Evolutionary conservation across 345 rosid species (phyloP).

Genomic region (Acer negundo): DNA sequence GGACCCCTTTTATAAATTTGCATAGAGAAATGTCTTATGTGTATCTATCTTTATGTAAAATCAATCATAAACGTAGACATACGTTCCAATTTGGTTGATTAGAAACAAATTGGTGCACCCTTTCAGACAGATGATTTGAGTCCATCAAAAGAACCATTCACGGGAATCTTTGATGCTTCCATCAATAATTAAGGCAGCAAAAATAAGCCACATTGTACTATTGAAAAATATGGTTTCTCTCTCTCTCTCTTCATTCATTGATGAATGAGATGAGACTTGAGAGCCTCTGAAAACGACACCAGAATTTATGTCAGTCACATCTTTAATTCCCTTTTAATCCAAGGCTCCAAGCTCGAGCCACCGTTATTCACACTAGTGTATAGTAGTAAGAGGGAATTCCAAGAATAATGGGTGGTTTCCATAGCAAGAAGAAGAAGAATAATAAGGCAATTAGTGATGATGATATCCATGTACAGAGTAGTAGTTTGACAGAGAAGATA

Average conservation of each 20-base stretch:
- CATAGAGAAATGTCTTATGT: constrained; percentile 6
- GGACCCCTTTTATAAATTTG: not conserved
- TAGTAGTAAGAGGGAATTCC: not conserved
- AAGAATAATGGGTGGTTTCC: constrained; percentile 44
- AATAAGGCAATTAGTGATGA: not conserved
- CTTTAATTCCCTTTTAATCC: constrained; percentile 17
- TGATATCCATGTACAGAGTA: constrained; percentile 17
- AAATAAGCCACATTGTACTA: not conserved
- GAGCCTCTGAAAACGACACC: constrained; percentile 28
- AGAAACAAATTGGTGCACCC: no score
- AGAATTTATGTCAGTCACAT: constrained; percentile 37
- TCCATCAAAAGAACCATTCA: constrained; percentile 13
- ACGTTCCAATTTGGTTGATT: no score
- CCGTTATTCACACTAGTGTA: not conserved
- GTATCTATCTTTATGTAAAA: constrained; percentile 6
- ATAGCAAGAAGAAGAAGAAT: constrained; percentile 41
- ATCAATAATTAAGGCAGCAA: constrained; percentile 25
- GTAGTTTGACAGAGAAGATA: constrained; percentile 39
- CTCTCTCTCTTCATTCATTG: not conserved
- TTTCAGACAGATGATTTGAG: no score
- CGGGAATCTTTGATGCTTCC: constrained; percentile 26
- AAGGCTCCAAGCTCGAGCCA: constrained; percentile 20
- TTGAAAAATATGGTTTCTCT: not conserved
- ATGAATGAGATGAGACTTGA: not conserved
- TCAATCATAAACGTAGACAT: not conserved